A percentile compares a stretch with the other conserved stretches of the same genome.
phyloP scores from a whole-genome alignment of 1,139 yeast genomes.

The Geotrichum siamense region DNA sequence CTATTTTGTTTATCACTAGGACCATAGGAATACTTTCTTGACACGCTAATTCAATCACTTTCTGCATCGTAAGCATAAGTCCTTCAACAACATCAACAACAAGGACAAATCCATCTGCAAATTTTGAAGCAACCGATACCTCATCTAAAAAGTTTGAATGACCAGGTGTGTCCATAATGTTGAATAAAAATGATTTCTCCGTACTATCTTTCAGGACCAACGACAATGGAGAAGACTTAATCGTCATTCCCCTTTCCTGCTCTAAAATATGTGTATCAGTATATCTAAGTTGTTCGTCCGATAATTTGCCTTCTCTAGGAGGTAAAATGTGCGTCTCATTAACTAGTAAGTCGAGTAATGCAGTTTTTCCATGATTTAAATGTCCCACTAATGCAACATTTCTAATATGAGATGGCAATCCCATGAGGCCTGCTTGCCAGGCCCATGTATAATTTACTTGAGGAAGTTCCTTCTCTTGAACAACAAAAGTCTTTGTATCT shows the following conservation, averaged over 20 bases:
- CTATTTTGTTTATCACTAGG: slow-evolving; percentile 74
- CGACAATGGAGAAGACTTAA: slow-evolving; percentile 58
- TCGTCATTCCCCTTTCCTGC: slow-evolving; percentile 59
- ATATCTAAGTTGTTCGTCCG: slow-evolving; percentile 47
- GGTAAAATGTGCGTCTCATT: slow-evolving; percentile 49
- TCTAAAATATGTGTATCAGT: slow-evolving; percentile 70
- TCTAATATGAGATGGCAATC: slow-evolving; percentile 58
- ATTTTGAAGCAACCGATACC: slow-evolving; percentile 47
- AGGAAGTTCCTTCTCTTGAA: slow-evolving; percentile 53
- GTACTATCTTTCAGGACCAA: slow-evolving; percentile 51
- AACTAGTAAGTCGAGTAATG: slow-evolving; percentile 64
- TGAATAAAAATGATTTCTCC: slow-evolving; percentile 52
- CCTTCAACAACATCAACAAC: slow-evolving; percentile 89
- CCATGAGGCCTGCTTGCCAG: slow-evolving; percentile 48
- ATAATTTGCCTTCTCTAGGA: slow-evolving; percentile 32
- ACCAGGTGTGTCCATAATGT: slow-evolving; percentile 84
- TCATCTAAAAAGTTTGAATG: slow-evolving; percentile 82
- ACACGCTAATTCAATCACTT: slow-evolving; percentile 45
- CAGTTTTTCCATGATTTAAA: slow-evolving; percentile 81
- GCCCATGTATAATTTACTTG: slow-evolving; percentile 53
- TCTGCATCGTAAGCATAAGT: slow-evolving; percentile 47
- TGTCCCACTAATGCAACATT: slow-evolving; percentile 81
- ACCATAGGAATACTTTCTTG: slow-evolving; percentile 45
- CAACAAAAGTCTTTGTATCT: slow-evolving; percentile 39
- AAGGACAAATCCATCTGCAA: slow-evolving; percentile 59